A percentile compares a stretch with the other conserved stretches of the same genome.
These are phyloP conservation scores for Lithohypha guttulata DNA, from an alignment of 2,329 filamentous ascomycete genomes.

Conservation along the genomic window DNA sequence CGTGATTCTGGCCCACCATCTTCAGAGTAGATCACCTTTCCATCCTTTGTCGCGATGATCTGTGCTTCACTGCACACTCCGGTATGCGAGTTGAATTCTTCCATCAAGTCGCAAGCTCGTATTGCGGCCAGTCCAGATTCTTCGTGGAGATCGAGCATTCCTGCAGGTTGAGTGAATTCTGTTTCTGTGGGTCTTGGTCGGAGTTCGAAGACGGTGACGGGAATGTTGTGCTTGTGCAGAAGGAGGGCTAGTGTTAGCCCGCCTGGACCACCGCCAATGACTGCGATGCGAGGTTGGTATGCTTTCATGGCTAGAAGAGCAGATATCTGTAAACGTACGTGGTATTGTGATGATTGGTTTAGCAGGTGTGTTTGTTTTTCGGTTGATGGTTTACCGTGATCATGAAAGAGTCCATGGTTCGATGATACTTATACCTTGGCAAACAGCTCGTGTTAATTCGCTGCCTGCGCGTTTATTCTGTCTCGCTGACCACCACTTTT, in stretches of 20 bases:
- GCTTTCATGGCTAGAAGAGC: too few species aligned
- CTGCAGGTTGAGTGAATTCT: slow-evolving; percentile 17
- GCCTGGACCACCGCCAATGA: slow-evolving; percentile 31
- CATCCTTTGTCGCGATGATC: slow-evolving; percentile 12
- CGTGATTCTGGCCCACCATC: slow-evolving; percentile 15
- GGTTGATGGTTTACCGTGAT: too few species aligned
- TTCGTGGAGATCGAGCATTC: slow-evolving; percentile 24
- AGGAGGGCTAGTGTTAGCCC: slow-evolving; percentile 22
- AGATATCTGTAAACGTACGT: too few species aligned
- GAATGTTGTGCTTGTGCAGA: slow-evolving; percentile 19
- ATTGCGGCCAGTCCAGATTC: slow-evolving; percentile 23
- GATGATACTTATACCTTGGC: too few species aligned
- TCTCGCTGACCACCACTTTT: too few species aligned
- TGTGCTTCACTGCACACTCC: slow-evolving; percentile 23
- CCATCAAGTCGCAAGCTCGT: slow-evolving; percentile 19
- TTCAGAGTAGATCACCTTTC: slow-evolving; percentile 15
- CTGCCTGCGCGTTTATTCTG: too few species aligned
- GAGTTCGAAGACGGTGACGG: slow-evolving; percentile 25
- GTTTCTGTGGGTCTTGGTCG: slow-evolving; percentile 22
- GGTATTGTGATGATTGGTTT: too few species aligned
- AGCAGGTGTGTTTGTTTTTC: too few species aligned
- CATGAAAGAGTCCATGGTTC: too few species aligned
- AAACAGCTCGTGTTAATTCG: too few species aligned
- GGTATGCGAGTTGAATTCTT: slow-evolving; percentile 21
- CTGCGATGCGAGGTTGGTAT: slow-evolving; percentile 25